Percentiles rank a stretch among this genome's conserved stretches.
phyloP scores from a whole-genome alignment of 164 flowering plant genomes.

The Hamamelis virginiana region DNA sequence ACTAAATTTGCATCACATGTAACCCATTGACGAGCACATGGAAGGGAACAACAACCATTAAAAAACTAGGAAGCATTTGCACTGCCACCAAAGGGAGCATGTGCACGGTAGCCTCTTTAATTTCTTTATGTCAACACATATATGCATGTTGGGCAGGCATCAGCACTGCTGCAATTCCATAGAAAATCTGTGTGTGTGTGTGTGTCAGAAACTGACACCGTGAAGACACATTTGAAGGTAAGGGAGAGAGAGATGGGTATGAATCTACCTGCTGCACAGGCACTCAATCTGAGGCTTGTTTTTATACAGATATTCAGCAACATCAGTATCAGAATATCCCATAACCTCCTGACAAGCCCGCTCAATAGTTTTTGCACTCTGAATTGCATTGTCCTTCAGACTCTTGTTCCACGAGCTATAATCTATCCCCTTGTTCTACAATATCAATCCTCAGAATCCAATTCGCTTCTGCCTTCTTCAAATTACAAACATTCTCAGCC shows the following conservation, averaged over 20 bases:
- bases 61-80: too few relatives aligned
- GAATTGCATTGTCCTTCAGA: constrained; percentile 86
- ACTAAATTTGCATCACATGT: too few relatives aligned
- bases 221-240: not conserved
- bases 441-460: constrained; percentile 87
- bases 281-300: constrained; percentile 57
- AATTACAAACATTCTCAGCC: constrained; percentile 83
- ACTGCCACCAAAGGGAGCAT: too few relatives aligned
- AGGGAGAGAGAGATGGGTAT: not conserved
- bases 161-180: too few relatives aligned
- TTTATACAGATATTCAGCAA: constrained; percentile 76
- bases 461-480: constrained; percentile 93
- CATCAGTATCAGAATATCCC: constrained; percentile 93
- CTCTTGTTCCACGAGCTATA: constrained; percentile 84
- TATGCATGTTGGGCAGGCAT: too few relatives aligned
- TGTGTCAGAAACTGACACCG: not conserved
- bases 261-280: constrained; percentile 37
- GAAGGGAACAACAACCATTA: too few relatives aligned
- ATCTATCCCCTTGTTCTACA: constrained; percentile 64
- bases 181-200: too few relatives aligned
- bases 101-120: too few relatives aligned
- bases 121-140: too few relatives aligned
- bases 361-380: constrained; percentile 91
- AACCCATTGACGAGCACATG: too few relatives aligned
- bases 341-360: constrained; percentile 89